Evolutionary conservation across 768 basidiomycete species (phyloP).

Genomic region (Termitomyces heimii): DNA sequence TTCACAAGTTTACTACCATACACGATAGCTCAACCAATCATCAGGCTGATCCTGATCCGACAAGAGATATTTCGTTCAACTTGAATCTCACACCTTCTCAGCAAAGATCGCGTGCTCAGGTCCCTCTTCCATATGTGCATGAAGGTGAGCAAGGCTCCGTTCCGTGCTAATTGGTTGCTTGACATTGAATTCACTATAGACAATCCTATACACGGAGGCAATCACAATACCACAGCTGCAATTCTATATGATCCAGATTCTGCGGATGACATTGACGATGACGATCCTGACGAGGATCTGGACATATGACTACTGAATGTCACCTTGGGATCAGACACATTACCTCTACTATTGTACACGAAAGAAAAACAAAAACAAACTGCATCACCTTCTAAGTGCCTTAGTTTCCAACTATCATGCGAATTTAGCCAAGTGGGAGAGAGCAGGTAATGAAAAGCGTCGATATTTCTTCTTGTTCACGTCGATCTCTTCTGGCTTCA

Average conservation of each 20-base stretch:
- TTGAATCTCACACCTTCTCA: conserved; percentile 79
- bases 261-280: conserved; percentile 91
- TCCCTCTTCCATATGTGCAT: conserved; percentile 88
- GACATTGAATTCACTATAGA: conserved; percentile 19
- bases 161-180: background rate
- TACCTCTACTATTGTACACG: background rate
- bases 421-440: conserved; percentile 19
- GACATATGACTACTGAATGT: conserved; percentile 52
- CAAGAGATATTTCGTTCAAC: conserved; percentile 80
- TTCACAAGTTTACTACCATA: background rate
- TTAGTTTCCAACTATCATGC: background rate
- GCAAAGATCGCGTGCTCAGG: conserved; percentile 69
- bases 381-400: background rate
- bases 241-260: conserved; percentile 92
- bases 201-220: conserved; percentile 20
- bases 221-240: conserved; percentile 24
- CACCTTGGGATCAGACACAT: background rate
- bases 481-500: background rate
- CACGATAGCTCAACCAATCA: background rate
- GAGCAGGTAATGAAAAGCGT: conserved; percentile 25
- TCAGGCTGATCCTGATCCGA: conserved; percentile 47
- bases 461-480: conserved; percentile 16
- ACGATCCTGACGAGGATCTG: conserved; percentile 93
- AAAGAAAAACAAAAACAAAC: background rate
- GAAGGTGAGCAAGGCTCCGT: conserved; percentile 44